Conservation (phyloP, 495 filamentous ascomycete genomes). For the Daldinia childiae region DNA sequence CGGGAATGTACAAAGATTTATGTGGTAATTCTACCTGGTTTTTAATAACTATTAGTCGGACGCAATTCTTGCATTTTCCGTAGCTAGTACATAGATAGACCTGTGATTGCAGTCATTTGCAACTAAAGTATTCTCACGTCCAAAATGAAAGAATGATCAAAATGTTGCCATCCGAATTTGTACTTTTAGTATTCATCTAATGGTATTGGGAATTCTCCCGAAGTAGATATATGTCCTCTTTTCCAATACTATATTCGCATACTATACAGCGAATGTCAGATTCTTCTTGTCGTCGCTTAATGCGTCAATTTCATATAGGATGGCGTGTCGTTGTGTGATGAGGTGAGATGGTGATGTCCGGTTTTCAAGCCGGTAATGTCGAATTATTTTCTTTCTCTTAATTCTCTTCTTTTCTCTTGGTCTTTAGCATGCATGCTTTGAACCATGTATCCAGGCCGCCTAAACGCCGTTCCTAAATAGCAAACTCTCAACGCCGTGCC, state of each 20-base stretch:
- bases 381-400: constrained; percentile 8
- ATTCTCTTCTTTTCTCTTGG: constrained; percentile 14
- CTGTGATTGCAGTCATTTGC: neutral
- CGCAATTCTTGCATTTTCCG: neutral
- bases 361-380: neutral
- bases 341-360: constrained; percentile 25
- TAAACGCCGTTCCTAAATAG: constrained; percentile 29
- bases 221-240: constrained; percentile 4
- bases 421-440: neutral
- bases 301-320: neutral
- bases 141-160: neutral
- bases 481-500: constrained; percentile 30
- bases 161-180: neutral
- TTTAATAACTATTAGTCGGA: neutral
- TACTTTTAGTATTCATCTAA: constrained; percentile 24
- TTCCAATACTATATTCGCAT: constrained; percentile 9
- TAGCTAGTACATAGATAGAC: neutral
- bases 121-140: neutral
- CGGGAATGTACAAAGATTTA: constrained; percentile 85
- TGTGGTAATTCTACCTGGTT: constrained; percentile 70
- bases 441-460: constrained; percentile 6
- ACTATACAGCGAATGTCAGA: constrained; percentile 18
- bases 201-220: constrained; percentile 9
- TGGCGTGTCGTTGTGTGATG: constrained; percentile 11
- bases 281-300: neutral